phyloP scores from a whole-genome alignment of 371 early-diverging fungal genomes.

The Dichotomocladium elegans region DNA sequence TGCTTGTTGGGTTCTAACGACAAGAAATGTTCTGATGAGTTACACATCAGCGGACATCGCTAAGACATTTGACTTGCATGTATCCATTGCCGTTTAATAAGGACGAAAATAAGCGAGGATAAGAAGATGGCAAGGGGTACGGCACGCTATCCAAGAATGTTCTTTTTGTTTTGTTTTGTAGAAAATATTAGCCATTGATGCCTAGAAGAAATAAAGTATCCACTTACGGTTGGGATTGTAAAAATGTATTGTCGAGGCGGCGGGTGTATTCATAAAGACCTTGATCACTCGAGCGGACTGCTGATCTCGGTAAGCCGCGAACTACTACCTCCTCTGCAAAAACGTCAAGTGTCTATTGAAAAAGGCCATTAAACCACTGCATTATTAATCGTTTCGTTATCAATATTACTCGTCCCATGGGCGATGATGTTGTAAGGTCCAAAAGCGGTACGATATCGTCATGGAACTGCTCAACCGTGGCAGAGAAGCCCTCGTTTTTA shows the following conservation, averaged over 20 bases:
- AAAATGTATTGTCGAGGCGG: slow-evolving; percentile 18
- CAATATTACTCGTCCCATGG: too few species aligned
- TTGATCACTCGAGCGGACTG: background rate
- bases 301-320: slow-evolving; percentile 25
- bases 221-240: slow-evolving; percentile 12
- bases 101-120: slow-evolving; percentile 28
- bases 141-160: slow-evolving; percentile 6
- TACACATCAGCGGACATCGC: background rate
- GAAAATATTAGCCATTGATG: too few species aligned
- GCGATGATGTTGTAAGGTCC: background rate
- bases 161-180: too few species aligned
- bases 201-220: too few species aligned
- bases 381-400: too few species aligned
- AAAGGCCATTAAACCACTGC: too few species aligned
- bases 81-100: slow-evolving; percentile 11
- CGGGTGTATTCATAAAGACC: slow-evolving; percentile 10
- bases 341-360: slow-evolving; percentile 1
- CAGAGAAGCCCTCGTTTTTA: slow-evolving; percentile 14
- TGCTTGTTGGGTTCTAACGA: background rate
- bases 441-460: slow-evolving; percentile 7
- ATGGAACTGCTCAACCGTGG: slow-evolving; percentile 12
- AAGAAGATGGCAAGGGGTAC: slow-evolving; percentile 38
- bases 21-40: background rate
- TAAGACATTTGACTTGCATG: slow-evolving; percentile 7
- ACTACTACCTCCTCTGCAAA: slow-evolving; percentile 30